phyloP scores from a whole-genome alignment of 2,329 filamentous ascomycete genomes.

The Talaromyces sp. region DNA sequence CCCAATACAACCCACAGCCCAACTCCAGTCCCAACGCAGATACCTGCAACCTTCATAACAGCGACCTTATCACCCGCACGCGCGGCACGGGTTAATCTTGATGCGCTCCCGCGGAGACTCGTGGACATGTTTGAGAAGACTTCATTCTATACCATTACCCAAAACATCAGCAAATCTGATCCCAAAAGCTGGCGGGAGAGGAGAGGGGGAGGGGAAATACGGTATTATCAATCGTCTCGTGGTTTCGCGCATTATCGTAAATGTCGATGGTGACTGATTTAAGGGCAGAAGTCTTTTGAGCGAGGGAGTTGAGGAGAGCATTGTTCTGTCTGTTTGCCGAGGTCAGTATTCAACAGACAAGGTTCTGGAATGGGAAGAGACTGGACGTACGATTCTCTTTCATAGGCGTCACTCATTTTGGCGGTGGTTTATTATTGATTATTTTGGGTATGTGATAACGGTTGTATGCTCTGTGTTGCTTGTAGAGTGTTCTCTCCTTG shows the following conservation, averaged over 20 bases:
- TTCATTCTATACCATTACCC: slow-evolving; percentile 62
- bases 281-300: slow-evolving; percentile 84
- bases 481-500: neutral
- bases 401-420: slow-evolving; percentile 72
- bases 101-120: slow-evolving; percentile 78
- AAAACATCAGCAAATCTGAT: neutral
- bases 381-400: slow-evolving; percentile 63
- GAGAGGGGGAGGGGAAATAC: slow-evolving; percentile 51
- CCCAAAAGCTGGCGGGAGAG: neutral
- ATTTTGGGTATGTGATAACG: neutral
- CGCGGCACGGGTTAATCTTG: slow-evolving; percentile 84
- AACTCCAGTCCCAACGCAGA: slow-evolving; percentile 71
- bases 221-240: slow-evolving; percentile 83
- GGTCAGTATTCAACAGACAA: neutral
- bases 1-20: slow-evolving; percentile 71
- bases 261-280: slow-evolving; percentile 96
- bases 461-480: neutral
- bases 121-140: slow-evolving; percentile 87
- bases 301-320: slow-evolving; percentile 85
- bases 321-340: slow-evolving; percentile 72
- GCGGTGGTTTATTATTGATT: neutral
- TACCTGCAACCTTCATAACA: slow-evolving; percentile 82
- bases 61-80: slow-evolving; percentile 86
- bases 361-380: neutral
- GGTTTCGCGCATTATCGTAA: slow-evolving; percentile 89